Base-by-base conservation (phyloP, 2,329 filamentous ascomycete genomes). In the Colletotrichum acutatum region DNA sequence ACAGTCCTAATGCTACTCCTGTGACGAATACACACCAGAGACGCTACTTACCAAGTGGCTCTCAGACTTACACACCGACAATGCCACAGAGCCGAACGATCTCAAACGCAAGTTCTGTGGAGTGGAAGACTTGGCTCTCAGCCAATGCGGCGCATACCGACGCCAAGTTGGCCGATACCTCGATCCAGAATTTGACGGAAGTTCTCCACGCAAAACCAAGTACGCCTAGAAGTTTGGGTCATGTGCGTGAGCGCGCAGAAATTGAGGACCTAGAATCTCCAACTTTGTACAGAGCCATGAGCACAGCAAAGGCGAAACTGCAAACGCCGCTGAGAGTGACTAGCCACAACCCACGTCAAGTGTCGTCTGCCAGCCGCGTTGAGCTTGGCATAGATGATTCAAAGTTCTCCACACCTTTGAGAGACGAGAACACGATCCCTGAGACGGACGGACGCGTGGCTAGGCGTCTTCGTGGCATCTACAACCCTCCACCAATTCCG, bases 111-210 rank as follows among this genome's bases (percentile, higher is more conserved):
- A 87, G 86, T 68, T 89, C 87, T 2, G 79, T 84, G 2, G 88
- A 89, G 70, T 90, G 88, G 88, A 89, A 89, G 78, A 85, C 81
- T 0, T 88, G 85, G 85, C 83, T 90, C 52, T 88, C 87, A 9
- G 83, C 86, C 2, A 86, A 89, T 54, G 83, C 87, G 9, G 85
- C 85, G 0, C 87, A 85, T 6, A 26, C 26, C 6, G 53, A 65
- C 34, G 26, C 53, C 8, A 63, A 66, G 46, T 14, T 63, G 5
- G n/a, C 32, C 32, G 26, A 56, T 6, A 32, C 46, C 22, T 19
- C 6, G 14, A 30, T n/a, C 12, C 26, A 32, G 52, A 32, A 32
- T 6, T 24, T 60, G 34, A 22, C 26, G 8, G 67, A 74, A 19
- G 67, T 78, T 26, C 66, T 76, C n/a, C 71, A 74, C 37, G 61